Percentiles rank a stretch among this genome's conserved stretches.
Evolutionary conservation across 2,329 filamentous ascomycete species (phyloP).

Genomic region (Mollisia scopiformis): DNA sequence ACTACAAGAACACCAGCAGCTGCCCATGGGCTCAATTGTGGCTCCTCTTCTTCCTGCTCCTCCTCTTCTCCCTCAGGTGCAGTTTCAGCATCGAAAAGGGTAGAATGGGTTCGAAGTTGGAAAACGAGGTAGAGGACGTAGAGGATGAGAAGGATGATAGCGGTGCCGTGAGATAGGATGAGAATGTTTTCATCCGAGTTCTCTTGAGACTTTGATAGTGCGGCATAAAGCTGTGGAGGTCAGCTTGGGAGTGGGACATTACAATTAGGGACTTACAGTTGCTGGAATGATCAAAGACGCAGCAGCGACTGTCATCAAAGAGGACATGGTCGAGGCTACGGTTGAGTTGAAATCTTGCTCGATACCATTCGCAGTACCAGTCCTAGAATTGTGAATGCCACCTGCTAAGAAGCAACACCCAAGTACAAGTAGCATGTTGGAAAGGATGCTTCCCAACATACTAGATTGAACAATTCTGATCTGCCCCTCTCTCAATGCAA

Average conservation of each 20-base stretch:
- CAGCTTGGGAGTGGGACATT: neutral
- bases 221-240: conserved; percentile 61
- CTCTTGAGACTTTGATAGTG: conserved; percentile 52
- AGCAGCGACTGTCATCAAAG: conserved; percentile 73
- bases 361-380: conserved; percentile 36
- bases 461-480: conserved; percentile 97
- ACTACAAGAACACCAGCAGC: conserved; percentile 61
- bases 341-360: conserved; percentile 77
- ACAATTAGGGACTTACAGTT: conserved; percentile 49
- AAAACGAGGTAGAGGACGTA: conserved; percentile 80
- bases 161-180: conserved; percentile 73
- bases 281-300: conserved; percentile 81
- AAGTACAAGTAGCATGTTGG: conserved; percentile 87
- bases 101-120: conserved; percentile 75
- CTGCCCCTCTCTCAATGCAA: conserved; percentile 82
- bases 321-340: conserved; percentile 77
- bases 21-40: conserved; percentile 28
- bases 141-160: conserved; percentile 73
- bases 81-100: conserved; percentile 66
- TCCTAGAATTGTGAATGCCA: conserved; percentile 58
- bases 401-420: conserved; percentile 81
- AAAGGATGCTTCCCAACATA: conserved; percentile 95
- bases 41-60: conserved; percentile 19
- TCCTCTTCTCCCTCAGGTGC: conserved; percentile 26
- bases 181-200: conserved; percentile 62